Conservation (phyloP, 2,329 filamentous ascomycete genomes). For the Fusarium falciforme region DNA sequence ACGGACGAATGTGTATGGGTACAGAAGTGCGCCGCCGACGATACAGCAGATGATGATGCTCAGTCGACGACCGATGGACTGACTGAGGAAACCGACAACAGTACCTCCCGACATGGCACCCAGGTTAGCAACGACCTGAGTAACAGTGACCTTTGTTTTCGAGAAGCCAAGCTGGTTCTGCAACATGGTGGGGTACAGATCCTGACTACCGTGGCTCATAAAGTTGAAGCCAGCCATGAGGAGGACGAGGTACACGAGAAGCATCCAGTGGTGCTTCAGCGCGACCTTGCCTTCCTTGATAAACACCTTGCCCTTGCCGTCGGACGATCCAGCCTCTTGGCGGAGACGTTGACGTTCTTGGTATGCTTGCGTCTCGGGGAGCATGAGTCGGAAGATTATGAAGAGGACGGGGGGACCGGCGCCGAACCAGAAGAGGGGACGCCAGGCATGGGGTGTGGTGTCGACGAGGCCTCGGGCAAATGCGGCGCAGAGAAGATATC, state of each 20-base stretch:
- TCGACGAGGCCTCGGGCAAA: slow-evolving; percentile 75
- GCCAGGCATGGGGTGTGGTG: slow-evolving; percentile 84
- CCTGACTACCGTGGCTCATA: slow-evolving; percentile 82
- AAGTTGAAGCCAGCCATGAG: slow-evolving; percentile 95
- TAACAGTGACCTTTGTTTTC: slow-evolving; percentile 71
- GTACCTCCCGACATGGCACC: slow-evolving; percentile 78
- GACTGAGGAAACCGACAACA: slow-evolving; percentile 73
- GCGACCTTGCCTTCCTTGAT: slow-evolving; percentile 82
- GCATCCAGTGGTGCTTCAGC: slow-evolving; percentile 81
- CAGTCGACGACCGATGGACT: slow-evolving; percentile 76
- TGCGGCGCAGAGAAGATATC: slow-evolving; percentile 72
- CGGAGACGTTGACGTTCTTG: slow-evolving; percentile 74
- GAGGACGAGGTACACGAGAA: slow-evolving; percentile 84
- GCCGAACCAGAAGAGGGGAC: slow-evolving; percentile 90
- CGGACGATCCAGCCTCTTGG: slow-evolving; percentile 49
- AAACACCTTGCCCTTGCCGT: slow-evolving; percentile 65
- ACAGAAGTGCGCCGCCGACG: slow-evolving; percentile 79
- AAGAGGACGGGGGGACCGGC: slow-evolving; percentile 83
- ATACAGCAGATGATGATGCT: slow-evolving; percentile 74
- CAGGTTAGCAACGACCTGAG: slow-evolving; percentile 77
- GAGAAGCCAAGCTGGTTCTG: slow-evolving; percentile 65
- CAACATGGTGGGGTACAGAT: slow-evolving; percentile 71
- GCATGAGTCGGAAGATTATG: slow-evolving; percentile 79
- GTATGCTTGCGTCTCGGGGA: slow-evolving; percentile 84
- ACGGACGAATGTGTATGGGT: slow-evolving; percentile 81